Conservation (phyloP, 805 yeast genomes). For the Danielozyma ontarioensis region DNA sequence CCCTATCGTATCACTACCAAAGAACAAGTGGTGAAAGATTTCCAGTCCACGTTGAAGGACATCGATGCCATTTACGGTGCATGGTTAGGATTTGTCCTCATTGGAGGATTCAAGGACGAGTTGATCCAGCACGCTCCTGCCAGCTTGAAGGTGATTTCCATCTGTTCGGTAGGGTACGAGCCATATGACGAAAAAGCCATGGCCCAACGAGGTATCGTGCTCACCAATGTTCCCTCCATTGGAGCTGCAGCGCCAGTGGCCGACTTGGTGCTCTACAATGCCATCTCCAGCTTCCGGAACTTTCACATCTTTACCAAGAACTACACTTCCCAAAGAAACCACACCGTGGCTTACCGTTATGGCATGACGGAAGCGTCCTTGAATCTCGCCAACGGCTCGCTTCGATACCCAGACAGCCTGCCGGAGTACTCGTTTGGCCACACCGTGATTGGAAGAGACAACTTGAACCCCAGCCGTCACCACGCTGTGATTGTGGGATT, state of each 20-base stretch:
- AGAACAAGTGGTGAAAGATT: constrained; percentile 37
- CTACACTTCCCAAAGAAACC: constrained; percentile 29
- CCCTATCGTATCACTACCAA: constrained; percentile 37
- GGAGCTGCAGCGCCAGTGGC: constrained; percentile 69
- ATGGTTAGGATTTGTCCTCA: constrained; percentile 48
- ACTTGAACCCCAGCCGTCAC: constrained; percentile 51
- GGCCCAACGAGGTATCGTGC: constrained; percentile 37
- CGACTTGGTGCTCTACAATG: constrained; percentile 58
- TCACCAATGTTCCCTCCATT: constrained; percentile 54
- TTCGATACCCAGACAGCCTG: background rate
- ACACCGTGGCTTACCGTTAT: constrained; percentile 28
- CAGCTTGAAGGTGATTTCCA: constrained; percentile 42
- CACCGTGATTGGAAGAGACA: constrained; percentile 38
- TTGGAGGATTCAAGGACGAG: constrained; percentile 47
- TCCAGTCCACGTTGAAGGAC: constrained; percentile 35
- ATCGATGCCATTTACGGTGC: constrained; percentile 55
- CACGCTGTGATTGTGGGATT: constrained; percentile 65
- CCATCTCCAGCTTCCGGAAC: constrained; percentile 57
- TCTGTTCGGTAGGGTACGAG: constrained; percentile 58
- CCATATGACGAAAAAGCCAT: constrained; percentile 41
- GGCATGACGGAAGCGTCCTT: background rate
- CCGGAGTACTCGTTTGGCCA: constrained; percentile 32
- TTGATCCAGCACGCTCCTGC: constrained; percentile 42
- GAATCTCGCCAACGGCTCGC: background rate
- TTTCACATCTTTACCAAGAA: constrained; percentile 42